A percentile compares a stretch with the other conserved stretches of the same genome.
phyloP scores from a whole-genome alignment of 352 stramenopile genomes.

The Phytophthora aleatoria region DNA sequence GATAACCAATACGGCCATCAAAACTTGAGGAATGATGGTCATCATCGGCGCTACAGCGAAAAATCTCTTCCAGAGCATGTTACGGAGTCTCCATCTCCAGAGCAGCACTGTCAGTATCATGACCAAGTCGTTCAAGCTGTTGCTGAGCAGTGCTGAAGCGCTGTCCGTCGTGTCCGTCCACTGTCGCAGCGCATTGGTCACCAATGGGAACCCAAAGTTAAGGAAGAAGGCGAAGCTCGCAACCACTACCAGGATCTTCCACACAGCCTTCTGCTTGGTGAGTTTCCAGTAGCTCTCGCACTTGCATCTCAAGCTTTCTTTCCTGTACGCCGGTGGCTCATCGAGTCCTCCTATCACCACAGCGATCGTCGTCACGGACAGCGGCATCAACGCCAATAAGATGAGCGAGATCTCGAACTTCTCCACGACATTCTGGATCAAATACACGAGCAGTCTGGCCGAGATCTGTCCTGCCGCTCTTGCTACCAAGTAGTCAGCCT shows the following conservation, averaged over 20 bases:
- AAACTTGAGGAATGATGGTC: constrained; percentile 34
- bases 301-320: constrained; percentile 41
- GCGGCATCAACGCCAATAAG: constrained; percentile 34
- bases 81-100: constrained; percentile 42
- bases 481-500: constrained; percentile 54
- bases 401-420: constrained; percentile 32
- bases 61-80: constrained; percentile 45
- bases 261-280: constrained; percentile 58
- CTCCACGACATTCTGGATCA: constrained; percentile 33
- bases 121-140: constrained; percentile 35
- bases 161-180: constrained; percentile 40
- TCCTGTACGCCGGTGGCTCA: constrained; percentile 19
- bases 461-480: constrained; percentile 35
- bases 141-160: constrained; percentile 30
- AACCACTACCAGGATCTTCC: constrained; percentile 48
- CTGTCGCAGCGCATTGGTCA: constrained; percentile 31
- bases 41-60: constrained; percentile 38
- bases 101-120: constrained; percentile 45
- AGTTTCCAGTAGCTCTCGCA: constrained; percentile 63
- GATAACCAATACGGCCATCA: constrained; percentile 35
- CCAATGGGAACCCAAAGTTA: constrained; percentile 43
- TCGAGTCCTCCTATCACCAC: constrained; percentile 28
- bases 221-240: constrained; percentile 55
- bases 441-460: constrained; percentile 31
- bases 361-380: constrained; percentile 38